Base-by-base conservation (phyloP, 202 grass and related monocot species). In the Setaria viridis region DNA sequence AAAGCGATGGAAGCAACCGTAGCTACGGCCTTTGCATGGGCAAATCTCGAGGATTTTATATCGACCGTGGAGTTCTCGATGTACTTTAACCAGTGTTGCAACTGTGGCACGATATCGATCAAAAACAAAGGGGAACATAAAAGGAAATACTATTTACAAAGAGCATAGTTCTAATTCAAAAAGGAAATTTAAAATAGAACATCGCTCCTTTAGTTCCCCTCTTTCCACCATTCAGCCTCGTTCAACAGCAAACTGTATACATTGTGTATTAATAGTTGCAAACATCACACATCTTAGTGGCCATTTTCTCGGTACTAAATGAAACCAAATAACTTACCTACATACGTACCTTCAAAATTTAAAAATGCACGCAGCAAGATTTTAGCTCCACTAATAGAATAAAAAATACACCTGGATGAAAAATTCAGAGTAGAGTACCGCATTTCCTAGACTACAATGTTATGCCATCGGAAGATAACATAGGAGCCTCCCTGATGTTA, bases 381-480 rank as follows among this genome's bases (percentile, higher is more conserved):
- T 41, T 29, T 55, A 67, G 9, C 37, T 78, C 70, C 9, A 17
- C 45, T 77, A 66, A 65, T 43, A 80, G 37, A 72, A 67, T 53
- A 3, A 39, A 70, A 74, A 74, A 16, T 10, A 29, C 19, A 56
- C 32, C 48, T 33, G 11, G 13, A 35, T 15, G 64, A 19, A 59
- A 17, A 76, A 20, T 48, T 55, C 32, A 42, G 35, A 80, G 73
- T 53, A 63, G 62, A 74, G 59, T 85, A 79, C 67, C 62, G 88
- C 14, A 75, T 34, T 64, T 34, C 30, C 15, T 64, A 34, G 56
- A 70, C 60, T 88, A 85, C 78, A 62, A 93, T 8, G 69, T 83
- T 80, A 65, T 62, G 49, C 79, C 62, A 83, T 84, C 37, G 14
- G 71, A 66, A 67, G 67, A 71, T 29, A 79, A 85, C 55, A 77